A percentile compares a stretch with the other conserved stretches of the same genome.
Conservation (phyloP, 176 grass and related monocot species). For the Oryza glumipatula region DNA sequence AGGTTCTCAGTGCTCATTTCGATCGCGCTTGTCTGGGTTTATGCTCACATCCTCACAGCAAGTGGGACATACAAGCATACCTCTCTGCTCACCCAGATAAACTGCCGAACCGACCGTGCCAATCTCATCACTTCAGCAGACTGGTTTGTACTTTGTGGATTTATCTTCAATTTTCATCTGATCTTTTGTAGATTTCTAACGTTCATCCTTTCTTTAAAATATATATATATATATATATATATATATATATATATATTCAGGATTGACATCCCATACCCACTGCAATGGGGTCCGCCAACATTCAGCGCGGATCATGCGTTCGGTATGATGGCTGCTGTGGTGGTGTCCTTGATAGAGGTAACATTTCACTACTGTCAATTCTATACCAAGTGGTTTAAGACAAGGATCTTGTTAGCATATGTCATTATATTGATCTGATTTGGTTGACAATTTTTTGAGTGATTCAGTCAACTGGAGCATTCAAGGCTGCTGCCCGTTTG, state of each 20-base stretch:
- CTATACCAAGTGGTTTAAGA: background rate
- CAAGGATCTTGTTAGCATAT: background rate
- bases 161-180: slow-evolving; percentile 5
- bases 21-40: slow-evolving; percentile 69
- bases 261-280: slow-evolving; percentile 68
- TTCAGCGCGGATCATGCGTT: slow-evolving; percentile 79
- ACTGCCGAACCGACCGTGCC: slow-evolving; percentile 73
- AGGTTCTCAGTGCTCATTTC: slow-evolving; percentile 79
- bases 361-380: background rate
- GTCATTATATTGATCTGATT: background rate
- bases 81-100: slow-evolving; percentile 57
- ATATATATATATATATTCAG: too few relatives aligned
- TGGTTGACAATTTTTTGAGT: slow-evolving; percentile 15
- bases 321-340: slow-evolving; percentile 84
- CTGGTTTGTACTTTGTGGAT: slow-evolving; percentile 46
- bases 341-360: slow-evolving; percentile 86
- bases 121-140: slow-evolving; percentile 66
- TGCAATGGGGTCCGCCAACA: slow-evolving; percentile 83
- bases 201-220: too few relatives aligned
- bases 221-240: too few relatives aligned
- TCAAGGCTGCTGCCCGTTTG: slow-evolving; percentile 76
- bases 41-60: slow-evolving; percentile 71
- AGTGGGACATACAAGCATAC: slow-evolving; percentile 72
- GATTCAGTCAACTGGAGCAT: slow-evolving; percentile 70
- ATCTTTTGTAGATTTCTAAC: background rate